Evolutionary conservation across 2,329 filamentous ascomycete species (phyloP).

Genomic region (Juglanconis juglandina): DNA sequence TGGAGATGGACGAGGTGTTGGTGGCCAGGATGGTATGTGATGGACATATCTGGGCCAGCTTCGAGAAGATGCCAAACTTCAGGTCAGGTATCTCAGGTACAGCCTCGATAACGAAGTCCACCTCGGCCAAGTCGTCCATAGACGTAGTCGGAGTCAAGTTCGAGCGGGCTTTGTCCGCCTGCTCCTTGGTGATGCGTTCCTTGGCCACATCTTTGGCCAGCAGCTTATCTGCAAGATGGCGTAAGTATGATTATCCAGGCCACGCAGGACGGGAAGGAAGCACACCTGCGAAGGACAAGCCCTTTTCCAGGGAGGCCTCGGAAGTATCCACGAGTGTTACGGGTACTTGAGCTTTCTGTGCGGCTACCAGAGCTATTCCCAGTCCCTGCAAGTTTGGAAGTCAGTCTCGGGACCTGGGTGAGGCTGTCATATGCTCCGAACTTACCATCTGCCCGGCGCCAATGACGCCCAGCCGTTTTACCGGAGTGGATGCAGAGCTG

Average conservation of each 20-base stretch:
- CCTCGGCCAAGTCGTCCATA: slow-evolving; percentile 73
- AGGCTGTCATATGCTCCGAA: slow-evolving; percentile 35
- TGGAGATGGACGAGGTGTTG: slow-evolving; percentile 98
- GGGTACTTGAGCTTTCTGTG: slow-evolving; percentile 75
- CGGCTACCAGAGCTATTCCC: slow-evolving; percentile 92
- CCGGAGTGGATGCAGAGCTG: slow-evolving; percentile 68
- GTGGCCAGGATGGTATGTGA: slow-evolving; percentile 88
- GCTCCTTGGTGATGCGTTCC: slow-evolving; percentile 75
- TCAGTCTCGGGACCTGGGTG: slow-evolving; percentile 17
- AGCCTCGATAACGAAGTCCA: slow-evolving; percentile 96
- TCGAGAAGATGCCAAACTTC: slow-evolving; percentile 82
- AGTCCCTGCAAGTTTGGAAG: slow-evolving; percentile 62
- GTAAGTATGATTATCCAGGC: slow-evolving; percentile 2
- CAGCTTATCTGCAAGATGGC: slow-evolving; percentile 68
- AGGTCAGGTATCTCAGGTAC: slow-evolving; percentile 88
- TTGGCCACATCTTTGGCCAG: slow-evolving; percentile 91
- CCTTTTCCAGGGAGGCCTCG: slow-evolving; percentile 82
- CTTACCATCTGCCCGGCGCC: slow-evolving; percentile 94
- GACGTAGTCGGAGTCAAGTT: slow-evolving; percentile 68
- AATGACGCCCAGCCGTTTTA: slow-evolving; percentile 86
- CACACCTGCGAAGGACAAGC: slow-evolving; percentile 79
- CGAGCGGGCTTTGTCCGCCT: slow-evolving; percentile 69
- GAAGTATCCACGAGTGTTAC: slow-evolving; percentile 84
- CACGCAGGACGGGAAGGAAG: slow-evolving; percentile 21
- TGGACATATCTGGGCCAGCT: slow-evolving; percentile 77